A percentile compares a stretch with the other conserved stretches of the same genome.
Evolutionary conservation across 345 rosid genomes (phyloP).

Genomic region (Firmiana major): DNA sequence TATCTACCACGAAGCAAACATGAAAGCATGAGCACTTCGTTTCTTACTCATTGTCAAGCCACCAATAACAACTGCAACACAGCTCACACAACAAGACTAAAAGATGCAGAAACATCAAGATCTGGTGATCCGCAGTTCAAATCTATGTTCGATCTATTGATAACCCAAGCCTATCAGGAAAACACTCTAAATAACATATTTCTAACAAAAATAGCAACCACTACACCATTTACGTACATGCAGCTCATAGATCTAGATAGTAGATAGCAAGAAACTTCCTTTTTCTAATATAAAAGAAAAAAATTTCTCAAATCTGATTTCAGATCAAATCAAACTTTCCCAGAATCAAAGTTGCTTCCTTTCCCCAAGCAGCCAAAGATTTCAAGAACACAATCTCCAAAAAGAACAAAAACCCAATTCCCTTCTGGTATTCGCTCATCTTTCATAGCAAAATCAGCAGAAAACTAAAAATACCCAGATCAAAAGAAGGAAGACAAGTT

Average conservation of each 20-base stretch:
- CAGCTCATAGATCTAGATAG: neutral
- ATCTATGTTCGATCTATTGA: neutral
- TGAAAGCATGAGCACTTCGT: neutral
- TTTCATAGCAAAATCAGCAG: neutral
- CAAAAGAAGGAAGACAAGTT: neutral
- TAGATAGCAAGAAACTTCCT: neutral
- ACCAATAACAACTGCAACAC: neutral
- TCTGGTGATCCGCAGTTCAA: neutral
- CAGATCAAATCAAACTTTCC: neutral
- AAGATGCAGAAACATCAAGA: neutral
- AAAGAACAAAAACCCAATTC: neutral
- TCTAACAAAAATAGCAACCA: neutral
- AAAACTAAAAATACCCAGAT: constrained; percentile 15
- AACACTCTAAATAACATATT: constrained; percentile 2
- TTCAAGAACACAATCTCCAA: neutral
- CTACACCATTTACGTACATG: neutral
- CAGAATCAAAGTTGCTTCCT: neutral
- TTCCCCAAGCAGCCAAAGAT: neutral
- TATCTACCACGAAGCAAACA: neutral
- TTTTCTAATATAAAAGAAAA: neutral
- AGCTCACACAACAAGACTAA: neutral
- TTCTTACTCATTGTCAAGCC: constrained; percentile 10
- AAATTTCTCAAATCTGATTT: neutral
- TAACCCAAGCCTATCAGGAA: neutral
- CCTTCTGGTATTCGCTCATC: neutral